Conservation (phyloP, 192 early-diverging fungal species). For the Entomortierella chlamydospora region DNA sequence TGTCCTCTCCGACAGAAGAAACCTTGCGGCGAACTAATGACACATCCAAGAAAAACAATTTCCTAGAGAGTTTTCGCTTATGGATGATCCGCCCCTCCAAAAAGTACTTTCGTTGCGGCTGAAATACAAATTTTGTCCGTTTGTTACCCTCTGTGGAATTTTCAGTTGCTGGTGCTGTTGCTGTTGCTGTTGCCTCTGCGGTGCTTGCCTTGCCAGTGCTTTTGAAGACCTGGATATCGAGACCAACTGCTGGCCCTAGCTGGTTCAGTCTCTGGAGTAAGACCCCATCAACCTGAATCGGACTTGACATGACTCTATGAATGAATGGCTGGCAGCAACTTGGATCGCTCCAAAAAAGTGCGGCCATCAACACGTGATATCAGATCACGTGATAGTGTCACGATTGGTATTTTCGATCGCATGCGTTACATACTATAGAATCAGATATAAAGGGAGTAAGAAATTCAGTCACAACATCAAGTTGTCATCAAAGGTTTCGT, state of each 20-base stretch:
- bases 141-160: background rate
- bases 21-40: slow-evolving; percentile 9
- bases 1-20: background rate
- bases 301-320: slow-evolving; percentile 11
- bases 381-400: background rate
- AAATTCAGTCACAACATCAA: too few species aligned
- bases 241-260: background rate
- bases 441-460: too few species aligned
- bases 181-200: background rate
- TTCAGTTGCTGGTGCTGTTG: background rate
- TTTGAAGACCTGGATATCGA: background rate
- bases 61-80: slow-evolving; percentile 40
- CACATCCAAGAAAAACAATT: slow-evolving; percentile 43
- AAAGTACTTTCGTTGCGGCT: slow-evolving; percentile 29
- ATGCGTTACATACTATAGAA: background rate
- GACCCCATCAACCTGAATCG: slow-evolving; percentile 16
- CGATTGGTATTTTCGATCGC: background rate
- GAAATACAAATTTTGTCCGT: slow-evolving; percentile 7
- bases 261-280: slow-evolving; percentile 19
- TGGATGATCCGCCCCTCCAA: slow-evolving; percentile 49
- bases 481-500: slow-evolving; percentile 22
- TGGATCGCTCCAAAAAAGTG: background rate
- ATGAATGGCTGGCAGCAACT: background rate
- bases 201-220: background rate
- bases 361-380: too few species aligned